phyloP scores from a whole-genome alignment of 1,284 basidiomycete genomes.

The Meripilus lineatus region DNA sequence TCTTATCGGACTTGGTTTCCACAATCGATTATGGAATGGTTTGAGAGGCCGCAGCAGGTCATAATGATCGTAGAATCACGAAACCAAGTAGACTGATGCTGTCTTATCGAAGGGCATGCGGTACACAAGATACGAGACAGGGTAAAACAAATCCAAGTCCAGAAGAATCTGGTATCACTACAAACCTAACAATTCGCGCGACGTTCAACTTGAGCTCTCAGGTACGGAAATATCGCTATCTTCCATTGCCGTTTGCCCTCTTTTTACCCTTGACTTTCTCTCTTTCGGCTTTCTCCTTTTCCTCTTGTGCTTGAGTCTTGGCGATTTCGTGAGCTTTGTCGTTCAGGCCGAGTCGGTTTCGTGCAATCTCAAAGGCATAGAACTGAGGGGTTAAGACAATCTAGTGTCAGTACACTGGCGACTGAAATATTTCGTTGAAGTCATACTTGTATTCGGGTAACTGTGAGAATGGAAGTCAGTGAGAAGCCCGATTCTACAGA shows the following conservation, averaged over 20 bases:
- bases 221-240: no score
- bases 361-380: slow-evolving; percentile 88
- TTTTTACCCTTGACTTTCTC: slow-evolving; percentile 36
- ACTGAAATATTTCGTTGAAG: background rate
- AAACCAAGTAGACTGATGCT: no score
- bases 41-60: no score
- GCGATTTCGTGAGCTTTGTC: slow-evolving; percentile 82
- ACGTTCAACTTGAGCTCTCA: no score
- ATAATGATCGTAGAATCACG: no score
- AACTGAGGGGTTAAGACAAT: slow-evolving; percentile 61
- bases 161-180: no score
- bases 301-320: slow-evolving; percentile 64
- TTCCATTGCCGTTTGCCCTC: slow-evolving; percentile 23
- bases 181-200: no score
- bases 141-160: no score
- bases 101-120: no score
- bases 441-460: slow-evolving; percentile 71
- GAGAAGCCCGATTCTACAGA: slow-evolving; percentile 1
- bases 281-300: slow-evolving; percentile 48
- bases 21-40: no score
- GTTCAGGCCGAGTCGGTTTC: slow-evolving; percentile 91
- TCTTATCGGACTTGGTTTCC: no score
- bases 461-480: slow-evolving; percentile 30
- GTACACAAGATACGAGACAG: no score
- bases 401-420: background rate